Evolutionary conservation across 306 rosid species (phyloP).

Genomic region (Citrullus amarus): DNA sequence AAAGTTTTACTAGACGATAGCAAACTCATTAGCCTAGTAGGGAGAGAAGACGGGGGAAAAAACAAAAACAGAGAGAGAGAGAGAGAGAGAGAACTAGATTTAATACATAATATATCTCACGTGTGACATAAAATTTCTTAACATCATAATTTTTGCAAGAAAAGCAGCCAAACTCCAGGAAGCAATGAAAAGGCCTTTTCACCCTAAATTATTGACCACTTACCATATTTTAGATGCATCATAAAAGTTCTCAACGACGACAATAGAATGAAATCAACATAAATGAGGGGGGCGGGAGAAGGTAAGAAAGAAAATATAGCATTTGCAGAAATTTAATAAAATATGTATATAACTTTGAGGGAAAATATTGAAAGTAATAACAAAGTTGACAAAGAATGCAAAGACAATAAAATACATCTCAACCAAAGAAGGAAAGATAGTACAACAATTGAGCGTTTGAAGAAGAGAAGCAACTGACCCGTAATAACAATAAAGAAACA

Average conservation of each 20-base stretch:
- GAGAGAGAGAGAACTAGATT: background rate
- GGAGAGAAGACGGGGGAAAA: background rate
- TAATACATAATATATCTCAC: background rate
- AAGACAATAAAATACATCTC: background rate
- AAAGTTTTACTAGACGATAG: background rate
- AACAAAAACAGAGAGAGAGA: background rate
- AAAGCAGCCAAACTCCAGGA: background rate
- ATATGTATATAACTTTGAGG: background rate
- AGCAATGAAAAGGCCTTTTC: background rate
- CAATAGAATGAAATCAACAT: background rate
- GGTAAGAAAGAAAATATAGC: background rate
- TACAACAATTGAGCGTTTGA: background rate
- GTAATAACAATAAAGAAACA: constrained; percentile 84
- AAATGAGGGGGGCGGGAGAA: background rate
- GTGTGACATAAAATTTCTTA: background rate
- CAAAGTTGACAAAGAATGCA: background rate
- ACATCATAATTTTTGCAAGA: background rate
- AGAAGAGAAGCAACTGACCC: constrained; percentile 42
- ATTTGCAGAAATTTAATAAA: background rate
- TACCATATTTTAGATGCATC: background rate
- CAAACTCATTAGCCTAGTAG: background rate
- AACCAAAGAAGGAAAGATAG: background rate
- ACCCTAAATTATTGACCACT: background rate
- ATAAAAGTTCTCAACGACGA: background rate
- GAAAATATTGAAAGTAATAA: background rate